A percentile compares a stretch with the other conserved stretches of the same genome.
phyloP scores from a whole-genome alignment of 2,329 filamentous ascomycete species.

The Verticillium albo-atrum region DNA sequence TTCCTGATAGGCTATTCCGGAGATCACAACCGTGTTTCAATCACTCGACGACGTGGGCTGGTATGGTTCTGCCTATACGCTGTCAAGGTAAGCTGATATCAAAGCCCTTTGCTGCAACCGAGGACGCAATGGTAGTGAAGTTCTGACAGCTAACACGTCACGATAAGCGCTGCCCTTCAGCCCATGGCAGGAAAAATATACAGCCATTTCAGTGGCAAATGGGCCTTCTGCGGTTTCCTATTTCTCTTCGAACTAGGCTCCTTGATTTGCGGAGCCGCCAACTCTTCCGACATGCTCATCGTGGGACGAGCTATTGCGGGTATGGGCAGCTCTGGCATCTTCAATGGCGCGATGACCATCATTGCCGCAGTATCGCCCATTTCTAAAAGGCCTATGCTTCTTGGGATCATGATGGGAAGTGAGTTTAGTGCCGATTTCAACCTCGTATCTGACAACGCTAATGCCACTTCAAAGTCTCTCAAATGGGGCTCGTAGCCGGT shows the following conservation, averaged over 20 bases:
- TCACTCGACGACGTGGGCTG: constrained; percentile 49
- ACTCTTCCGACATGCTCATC: constrained; percentile 41
- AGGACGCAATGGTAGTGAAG: too few relatives aligned
- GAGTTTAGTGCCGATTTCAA: background rate
- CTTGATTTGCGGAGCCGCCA: constrained; percentile 41
- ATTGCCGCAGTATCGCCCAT: constrained; percentile 22
- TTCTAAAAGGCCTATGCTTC: constrained; percentile 15
- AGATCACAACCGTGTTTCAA: constrained; percentile 46
- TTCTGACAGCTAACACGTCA: background rate
- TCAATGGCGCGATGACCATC: constrained; percentile 28
- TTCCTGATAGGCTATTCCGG: constrained; percentile 33
- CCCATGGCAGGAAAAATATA: constrained; percentile 50
- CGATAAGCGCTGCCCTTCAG: constrained; percentile 39
- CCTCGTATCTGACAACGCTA: background rate
- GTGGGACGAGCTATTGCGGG: constrained; percentile 45
- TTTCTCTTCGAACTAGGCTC: constrained; percentile 34
- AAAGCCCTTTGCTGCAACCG: constrained; percentile 1
- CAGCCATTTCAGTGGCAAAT: constrained; percentile 30
- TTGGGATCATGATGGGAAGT: background rate
- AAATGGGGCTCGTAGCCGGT: constrained; percentile 40
- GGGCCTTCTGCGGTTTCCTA: constrained; percentile 22
- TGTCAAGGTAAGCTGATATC: constrained; percentile 35
- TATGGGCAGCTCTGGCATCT: constrained; percentile 38
- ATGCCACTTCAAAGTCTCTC: constrained; percentile 20
- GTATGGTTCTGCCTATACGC: constrained; percentile 44